Percentiles rank a stretch among this genome's conserved stretches.
These are phyloP conservation scores for Gnetum montanum DNA, from an alignment of 75 land plant species.

Conservation along the genomic window DNA sequence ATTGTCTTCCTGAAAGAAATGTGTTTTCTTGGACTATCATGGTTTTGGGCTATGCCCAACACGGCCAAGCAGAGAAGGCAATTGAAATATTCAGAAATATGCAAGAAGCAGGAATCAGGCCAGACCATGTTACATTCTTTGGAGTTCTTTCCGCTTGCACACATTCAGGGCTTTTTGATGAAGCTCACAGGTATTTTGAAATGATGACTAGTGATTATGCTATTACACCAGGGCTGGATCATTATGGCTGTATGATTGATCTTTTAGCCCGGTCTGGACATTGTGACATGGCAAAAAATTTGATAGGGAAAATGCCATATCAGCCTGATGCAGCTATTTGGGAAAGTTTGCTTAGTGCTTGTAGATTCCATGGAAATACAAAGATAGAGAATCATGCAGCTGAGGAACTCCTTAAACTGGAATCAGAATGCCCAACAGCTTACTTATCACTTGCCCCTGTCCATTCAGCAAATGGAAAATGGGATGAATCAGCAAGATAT, in stretches of 20 bases:
- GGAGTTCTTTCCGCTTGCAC: conserved; percentile 8
- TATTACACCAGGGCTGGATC: conserved; percentile 2
- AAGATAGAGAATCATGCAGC: conserved; percentile 15
- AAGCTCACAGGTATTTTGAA: conserved; percentile 2
- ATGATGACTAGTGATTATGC: conserved; percentile 2
- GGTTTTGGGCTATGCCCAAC: conserved; percentile 9
- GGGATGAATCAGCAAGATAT: conserved; percentile 3
- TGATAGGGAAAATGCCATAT: conserved; percentile 12
- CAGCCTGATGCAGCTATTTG: conserved; percentile 10
- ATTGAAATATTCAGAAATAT: conserved; percentile 6
- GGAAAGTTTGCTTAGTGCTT: conserved; percentile 16
- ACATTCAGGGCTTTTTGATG: conserved; percentile 8
- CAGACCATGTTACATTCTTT: conserved; percentile 12
- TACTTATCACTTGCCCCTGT: conserved; percentile 11
- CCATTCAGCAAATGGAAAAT: conserved; percentile 8
- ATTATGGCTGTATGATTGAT: conserved; percentile 16
- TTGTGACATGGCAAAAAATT: conserved; percentile 7
- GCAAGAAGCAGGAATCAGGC: conserved; percentile 4
- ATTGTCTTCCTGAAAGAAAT: conserved; percentile 6
- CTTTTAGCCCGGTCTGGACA: conserved; percentile 18
- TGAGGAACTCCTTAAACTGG: conserved; percentile 11
- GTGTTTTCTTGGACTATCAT: conserved; percentile 11
- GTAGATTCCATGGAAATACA: conserved; percentile 11
- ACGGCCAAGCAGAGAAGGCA: conserved; percentile 9
- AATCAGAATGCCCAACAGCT: conserved; percentile 1